Evolutionary conservation across 176 grass and related monocot genomes (phyloP).

Genomic region (Ensete ventricosum): DNA sequence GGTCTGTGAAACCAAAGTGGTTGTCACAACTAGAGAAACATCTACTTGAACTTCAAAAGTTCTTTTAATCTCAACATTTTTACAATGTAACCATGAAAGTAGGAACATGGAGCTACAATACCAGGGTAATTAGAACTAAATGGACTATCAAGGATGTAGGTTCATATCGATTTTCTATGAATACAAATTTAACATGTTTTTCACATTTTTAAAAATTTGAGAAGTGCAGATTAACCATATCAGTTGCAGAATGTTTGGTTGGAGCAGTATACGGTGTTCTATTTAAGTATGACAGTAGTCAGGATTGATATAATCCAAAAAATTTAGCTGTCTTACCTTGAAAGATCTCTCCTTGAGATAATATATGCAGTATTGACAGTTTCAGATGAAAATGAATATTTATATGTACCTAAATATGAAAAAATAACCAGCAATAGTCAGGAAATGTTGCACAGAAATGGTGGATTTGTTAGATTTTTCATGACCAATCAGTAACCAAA

Average conservation of each 20-base stretch:
- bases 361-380: conserved; percentile 79
- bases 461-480: background rate
- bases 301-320: no score
- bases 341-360: conserved; percentile 80
- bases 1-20: conserved; percentile 43
- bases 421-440: conserved; percentile 16
- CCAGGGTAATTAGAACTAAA: background rate
- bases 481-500: background rate
- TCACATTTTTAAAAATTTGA: background rate
- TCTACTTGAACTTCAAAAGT: no score
- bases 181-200: background rate
- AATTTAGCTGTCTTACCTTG: conserved; percentile 46
- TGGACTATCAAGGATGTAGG: background rate
- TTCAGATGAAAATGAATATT: conserved; percentile 47
- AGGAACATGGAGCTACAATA: no score
- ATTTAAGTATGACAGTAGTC: background rate
- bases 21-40: background rate
- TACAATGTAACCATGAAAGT: no score
- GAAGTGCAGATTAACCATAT: background rate
- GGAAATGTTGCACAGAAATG: background rate
- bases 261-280: background rate
- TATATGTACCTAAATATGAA: conserved; percentile 52
- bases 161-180: background rate
- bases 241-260: background rate
- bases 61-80: no score